Percentiles rank a stretch among this genome's conserved stretches.
These are phyloP conservation scores for Microbotryum violaceum DNA, from an alignment of 1,284 basidiomycete species.

Conservation along the genomic window DNA sequence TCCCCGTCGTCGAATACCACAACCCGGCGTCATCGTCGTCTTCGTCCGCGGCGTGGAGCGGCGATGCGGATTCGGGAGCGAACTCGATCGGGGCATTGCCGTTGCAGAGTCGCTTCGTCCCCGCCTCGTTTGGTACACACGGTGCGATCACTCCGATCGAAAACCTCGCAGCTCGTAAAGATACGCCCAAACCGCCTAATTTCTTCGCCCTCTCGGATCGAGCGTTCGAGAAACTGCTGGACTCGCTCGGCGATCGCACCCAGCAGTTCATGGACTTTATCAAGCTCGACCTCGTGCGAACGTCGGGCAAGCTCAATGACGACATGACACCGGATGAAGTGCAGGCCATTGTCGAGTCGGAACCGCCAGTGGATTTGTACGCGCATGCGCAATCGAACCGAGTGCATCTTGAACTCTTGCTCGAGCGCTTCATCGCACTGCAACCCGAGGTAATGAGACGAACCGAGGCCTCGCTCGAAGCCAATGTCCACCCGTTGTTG, in stretches of 20 bases:
- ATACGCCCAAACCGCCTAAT: slow-evolving; percentile 14
- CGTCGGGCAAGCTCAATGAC: neutral
- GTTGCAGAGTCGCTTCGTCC: slow-evolving; percentile 25
- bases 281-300: neutral
- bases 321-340: slow-evolving; percentile 1
- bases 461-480: too few relatives aligned
- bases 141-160: too few relatives aligned
- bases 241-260: slow-evolving; percentile 7
- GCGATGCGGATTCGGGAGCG: neutral
- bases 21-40: neutral
- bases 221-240: slow-evolving; percentile 25
- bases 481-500: slow-evolving; percentile 25
- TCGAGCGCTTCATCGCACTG: slow-evolving; percentile 28
- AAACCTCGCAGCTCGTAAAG: too few relatives aligned
- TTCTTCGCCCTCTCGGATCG: slow-evolving; percentile 19
- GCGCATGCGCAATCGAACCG: slow-evolving; percentile 21
- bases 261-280: slow-evolving; percentile 22
- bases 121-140: neutral
- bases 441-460: neutral
- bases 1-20: neutral
- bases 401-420: slow-evolving; percentile 19
- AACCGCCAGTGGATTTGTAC: slow-evolving; percentile 10
- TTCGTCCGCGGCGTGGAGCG: neutral
- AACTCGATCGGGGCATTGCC: neutral
- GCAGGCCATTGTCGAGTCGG: neutral